Evolutionary conservation across 2,329 filamentous ascomycete species (phyloP), one percentile per base, ranked within the genome.

Genomic region (Clonostachys rhizophaga): DNA sequence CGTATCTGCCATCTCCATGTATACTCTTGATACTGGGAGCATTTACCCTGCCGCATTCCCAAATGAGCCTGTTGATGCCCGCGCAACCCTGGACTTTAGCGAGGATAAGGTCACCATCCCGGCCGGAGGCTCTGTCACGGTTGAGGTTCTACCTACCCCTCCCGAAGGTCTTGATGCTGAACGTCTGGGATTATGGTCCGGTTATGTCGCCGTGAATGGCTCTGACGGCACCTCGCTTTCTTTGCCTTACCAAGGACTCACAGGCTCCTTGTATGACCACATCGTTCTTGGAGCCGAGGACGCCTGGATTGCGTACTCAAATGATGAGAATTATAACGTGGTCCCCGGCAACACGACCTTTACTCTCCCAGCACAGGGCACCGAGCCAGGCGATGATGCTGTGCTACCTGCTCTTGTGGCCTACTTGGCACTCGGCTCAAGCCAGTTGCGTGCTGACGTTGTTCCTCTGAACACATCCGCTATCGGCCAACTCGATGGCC

Each of bases 1-100:
- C 50, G 60, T 72, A 7, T 70, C 72, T 3, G 72, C 79, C 12
- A 62, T 71, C 12, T 79, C 79, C 4, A 72, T 73, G 46, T 83
- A 82, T 59, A 77, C 80, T 1, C 62, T 68, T 2, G 55, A 54
- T 24, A 53, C 58, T 3, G 56, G 50, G 34, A 54, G 56, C 30
- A 66, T 66, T 40, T 63, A 62, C 42, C 68, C 74, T 0, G 59
- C 61, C 11, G 14, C 47, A 0, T 79, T 78, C 54, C 75, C 76
- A 24, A 75, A 72, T 33, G 65, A 74, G 9, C 58, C 72, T 6
- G 57, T 65, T 1, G 54, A 59, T n/a, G 59, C 63, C 24, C 66
- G 66, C 40, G 76, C 76, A 10, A 65, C 63, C 2, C 52, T 80
- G 33, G 55, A 57, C 40, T 69, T 79, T 45, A 68, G 62, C 53